Evolutionary conservation across 805 yeast species (phyloP), one percentile per base, ranked within the genome.

Genomic region (Vanderwaltozyma polyspora): DNA sequence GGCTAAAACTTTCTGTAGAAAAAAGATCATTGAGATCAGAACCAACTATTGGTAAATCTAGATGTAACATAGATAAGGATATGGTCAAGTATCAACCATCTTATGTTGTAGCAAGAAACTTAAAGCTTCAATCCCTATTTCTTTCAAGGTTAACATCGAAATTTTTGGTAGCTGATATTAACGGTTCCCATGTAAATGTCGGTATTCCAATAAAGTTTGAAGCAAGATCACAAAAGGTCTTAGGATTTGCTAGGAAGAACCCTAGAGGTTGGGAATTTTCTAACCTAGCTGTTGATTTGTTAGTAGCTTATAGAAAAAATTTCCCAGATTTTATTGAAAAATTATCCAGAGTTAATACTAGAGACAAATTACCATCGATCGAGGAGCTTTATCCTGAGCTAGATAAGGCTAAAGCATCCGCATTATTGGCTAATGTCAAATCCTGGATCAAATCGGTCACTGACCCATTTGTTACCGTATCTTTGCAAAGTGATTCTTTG

Each of bases 131-230:
- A 36, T 75, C 84, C 4, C 60, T 79, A 25, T 72, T 83, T 41
- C 65, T 91, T 39, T 77, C 94, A 2, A 79, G 72, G 50, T 68
- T 91, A 29, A 80, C 95, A 0, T 78, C 95, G 7, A 71, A 74
- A 6, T 81, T 64, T 46, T 59, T 79, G 63, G 65, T 87, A 39
- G 68, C 65, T 21, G 74, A 70, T 39, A 66, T 67, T 15, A 61
- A 63, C 23, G 70, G 70, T 16, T 71, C 63, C 42, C 68, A 70
- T 42, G 49, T 67, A 8, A 80, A 87, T 51, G 64, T 91, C 48
- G 97, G 97, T 15, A 64, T 91, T 42, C 82, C 79, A 37, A 66
- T 91, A 55, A 87, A 87, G 59, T 81, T 78, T 57, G 95, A 87
- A 44, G 72, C 73, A 16, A 72, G 74, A 39, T 74, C 85, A 45